These are phyloP conservation scores for Periconia macrospinosa DNA, from an alignment of 2,329 filamentous ascomycete genomes.

Conservation along the genomic window DNA sequence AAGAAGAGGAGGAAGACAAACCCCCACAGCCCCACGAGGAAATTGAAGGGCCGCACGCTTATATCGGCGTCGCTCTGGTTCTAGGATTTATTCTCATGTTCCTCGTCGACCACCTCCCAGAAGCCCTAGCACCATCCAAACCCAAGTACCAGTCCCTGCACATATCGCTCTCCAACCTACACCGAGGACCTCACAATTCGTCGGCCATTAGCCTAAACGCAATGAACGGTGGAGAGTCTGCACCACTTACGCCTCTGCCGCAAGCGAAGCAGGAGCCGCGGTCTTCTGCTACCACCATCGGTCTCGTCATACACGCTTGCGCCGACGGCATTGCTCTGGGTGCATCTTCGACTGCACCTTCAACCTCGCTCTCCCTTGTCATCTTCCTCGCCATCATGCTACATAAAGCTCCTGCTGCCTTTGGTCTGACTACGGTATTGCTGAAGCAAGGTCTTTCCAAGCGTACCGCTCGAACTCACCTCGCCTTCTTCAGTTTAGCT, in stretches of 20 bases:
- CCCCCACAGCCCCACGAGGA: conserved; percentile 43
- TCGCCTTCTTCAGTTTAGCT: conserved; percentile 88
- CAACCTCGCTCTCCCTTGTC: conserved; percentile 75
- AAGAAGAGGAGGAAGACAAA: conserved; percentile 43
- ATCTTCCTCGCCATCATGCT: conserved; percentile 97
- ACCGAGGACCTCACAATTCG: conserved; percentile 51
- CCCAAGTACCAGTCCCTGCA: conserved; percentile 72
- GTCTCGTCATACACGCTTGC: conserved; percentile 92
- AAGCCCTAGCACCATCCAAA: conserved; percentile 52
- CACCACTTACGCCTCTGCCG: conserved; percentile 16
- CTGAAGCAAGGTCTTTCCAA: conserved; percentile 91
- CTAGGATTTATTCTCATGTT: conserved; percentile 96
- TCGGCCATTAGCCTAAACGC: conserved; percentile 38
- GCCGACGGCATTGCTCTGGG: conserved; percentile 96
- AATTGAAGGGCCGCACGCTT: conserved; percentile 65
- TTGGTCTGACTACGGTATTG: conserved; percentile 87
- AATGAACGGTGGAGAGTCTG: conserved; percentile 23
- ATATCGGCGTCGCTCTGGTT: conserved; percentile 84
- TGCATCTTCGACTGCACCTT: conserved; percentile 68
- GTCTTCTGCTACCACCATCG: conserved; percentile 67
- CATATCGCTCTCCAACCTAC: conserved; percentile 84
- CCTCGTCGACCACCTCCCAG: conserved; percentile 68
- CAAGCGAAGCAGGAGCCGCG: conserved; percentile 5
- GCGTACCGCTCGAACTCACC: conserved; percentile 77
- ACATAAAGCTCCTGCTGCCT: conserved; percentile 94